Evolutionary conservation across 352 stramenopile species (phyloP).

Genomic region (Globisporangium nagaii): DNA sequence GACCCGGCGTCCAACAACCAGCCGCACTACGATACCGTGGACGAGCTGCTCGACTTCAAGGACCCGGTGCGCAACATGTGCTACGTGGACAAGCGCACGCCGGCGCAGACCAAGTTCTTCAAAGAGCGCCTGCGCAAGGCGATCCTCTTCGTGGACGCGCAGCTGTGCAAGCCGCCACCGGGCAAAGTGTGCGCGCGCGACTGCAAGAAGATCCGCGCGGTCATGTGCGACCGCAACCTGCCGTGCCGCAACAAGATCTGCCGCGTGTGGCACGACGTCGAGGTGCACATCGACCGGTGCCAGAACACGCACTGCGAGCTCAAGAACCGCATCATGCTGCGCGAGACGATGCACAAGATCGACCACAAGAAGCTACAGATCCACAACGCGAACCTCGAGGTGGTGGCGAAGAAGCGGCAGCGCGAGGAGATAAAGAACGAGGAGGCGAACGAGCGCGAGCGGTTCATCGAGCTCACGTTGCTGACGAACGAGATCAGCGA

Average conservation of each 20-base stretch:
- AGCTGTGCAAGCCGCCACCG: slow-evolving; percentile 48
- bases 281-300: slow-evolving; percentile 63
- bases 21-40: slow-evolving; percentile 30
- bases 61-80: slow-evolving; percentile 65
- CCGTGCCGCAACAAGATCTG: slow-evolving; percentile 68
- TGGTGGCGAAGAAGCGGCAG: slow-evolving; percentile 32
- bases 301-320: slow-evolving; percentile 65
- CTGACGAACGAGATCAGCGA: slow-evolving; percentile 50
- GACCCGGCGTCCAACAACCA: slow-evolving; percentile 19
- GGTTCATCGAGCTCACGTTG: slow-evolving; percentile 29
- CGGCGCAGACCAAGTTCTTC: slow-evolving; percentile 55
- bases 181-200: slow-evolving; percentile 37
- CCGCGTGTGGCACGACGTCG: slow-evolving; percentile 67
- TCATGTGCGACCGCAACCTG: slow-evolving; percentile 61
- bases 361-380: slow-evolving; percentile 57
- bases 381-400: slow-evolving; percentile 19
- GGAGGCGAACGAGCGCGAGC: slow-evolving; percentile 20
- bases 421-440: slow-evolving; percentile 24
- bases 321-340: slow-evolving; percentile 60
- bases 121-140: slow-evolving; percentile 60
- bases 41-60: slow-evolving; percentile 58
- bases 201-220: slow-evolving; percentile 56
- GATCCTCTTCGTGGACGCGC: slow-evolving; percentile 63
- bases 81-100: slow-evolving; percentile 47
- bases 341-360: slow-evolving; percentile 74